phyloP scores from a whole-genome alignment of 257 asterid genomes.

The Solanum ossicruentum region DNA sequence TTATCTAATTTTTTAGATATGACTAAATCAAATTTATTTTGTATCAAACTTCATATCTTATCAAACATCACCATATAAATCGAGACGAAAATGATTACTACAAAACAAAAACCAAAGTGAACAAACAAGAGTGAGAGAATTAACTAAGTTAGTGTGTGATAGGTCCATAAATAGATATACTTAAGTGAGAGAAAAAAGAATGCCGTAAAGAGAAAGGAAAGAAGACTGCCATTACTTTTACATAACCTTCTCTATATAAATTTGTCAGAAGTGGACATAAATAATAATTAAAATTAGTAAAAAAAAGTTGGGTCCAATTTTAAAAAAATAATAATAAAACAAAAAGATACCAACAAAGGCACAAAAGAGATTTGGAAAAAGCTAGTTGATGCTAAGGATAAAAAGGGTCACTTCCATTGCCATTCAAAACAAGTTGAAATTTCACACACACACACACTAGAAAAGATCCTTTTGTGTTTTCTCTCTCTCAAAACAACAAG shows the following conservation, averaged over 20 bases:
- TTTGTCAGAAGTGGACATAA: not conserved
- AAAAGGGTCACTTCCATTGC: slow-evolving; percentile 21
- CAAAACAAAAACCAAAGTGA: not conserved
- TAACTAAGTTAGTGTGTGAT: slow-evolving; percentile 7
- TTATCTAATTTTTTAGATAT: rapidly evolving
- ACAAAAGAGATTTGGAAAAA: slow-evolving; percentile 11
- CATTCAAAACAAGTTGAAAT: not conserved
- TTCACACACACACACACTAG: too few species aligned
- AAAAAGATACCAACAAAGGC: slow-evolving; percentile 26
- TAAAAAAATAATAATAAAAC: slow-evolving; percentile 11
- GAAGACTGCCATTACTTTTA: slow-evolving; percentile 33
- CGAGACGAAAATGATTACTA: not conserved
- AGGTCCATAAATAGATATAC: slow-evolving; percentile 19
- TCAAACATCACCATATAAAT: not conserved
- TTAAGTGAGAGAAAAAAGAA: slow-evolving; percentile 29
- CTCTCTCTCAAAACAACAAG: not conserved
- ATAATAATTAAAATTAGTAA: not conserved
- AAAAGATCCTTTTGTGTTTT: not conserved
- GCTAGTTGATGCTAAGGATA: slow-evolving; percentile 19
- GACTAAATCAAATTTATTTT: too few species aligned
- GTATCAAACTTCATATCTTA: rapidly evolving
- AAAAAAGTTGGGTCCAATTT: slow-evolving; percentile 10
- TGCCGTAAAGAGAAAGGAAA: slow-evolving; percentile 78
- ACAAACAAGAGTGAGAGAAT: not conserved
- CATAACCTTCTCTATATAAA: slow-evolving; percentile 29